A percentile compares a stretch with the other conserved stretches of the same genome.
Conservation (phyloP, 1,284 basidiomycete species). For the Psilocybe mexicana region DNA sequence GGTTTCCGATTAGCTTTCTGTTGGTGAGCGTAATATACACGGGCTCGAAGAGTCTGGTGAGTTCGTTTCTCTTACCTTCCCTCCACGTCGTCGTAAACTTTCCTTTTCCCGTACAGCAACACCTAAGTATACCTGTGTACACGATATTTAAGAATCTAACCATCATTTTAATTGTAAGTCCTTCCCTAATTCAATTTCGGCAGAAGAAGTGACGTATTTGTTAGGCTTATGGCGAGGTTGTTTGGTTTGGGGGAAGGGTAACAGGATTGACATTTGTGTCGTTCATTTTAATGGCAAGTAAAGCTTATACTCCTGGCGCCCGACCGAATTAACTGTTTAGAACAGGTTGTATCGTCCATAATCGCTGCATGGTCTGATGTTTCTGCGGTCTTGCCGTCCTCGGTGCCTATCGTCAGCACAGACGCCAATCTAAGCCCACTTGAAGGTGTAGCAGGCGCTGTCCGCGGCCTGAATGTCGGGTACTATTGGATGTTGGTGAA, state of each 20-base stretch:
- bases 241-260: constrained; percentile 94
- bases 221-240: constrained; percentile 93
- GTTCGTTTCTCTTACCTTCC: constrained; percentile 28
- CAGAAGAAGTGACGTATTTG: constrained; percentile 9
- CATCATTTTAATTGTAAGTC: constrained; percentile 91
- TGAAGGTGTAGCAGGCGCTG: constrained; percentile 47
- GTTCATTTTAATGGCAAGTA: constrained; percentile 87
- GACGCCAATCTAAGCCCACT: constrained; percentile 43
- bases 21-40: constrained; percentile 98
- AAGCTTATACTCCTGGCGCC: background rate
- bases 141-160: constrained; percentile 99
- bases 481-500: constrained; percentile 98
- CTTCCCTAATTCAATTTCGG: background rate
- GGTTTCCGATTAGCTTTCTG: constrained; percentile 94
- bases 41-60: constrained; percentile 93
- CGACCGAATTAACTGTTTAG: background rate
- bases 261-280: constrained; percentile 87
- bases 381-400: constrained; percentile 45
- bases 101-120: constrained; percentile 63
- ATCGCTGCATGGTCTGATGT: constrained; percentile 97
- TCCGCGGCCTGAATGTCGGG: constrained; percentile 73
- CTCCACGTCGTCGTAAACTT: background rate
- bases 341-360: constrained; percentile 84
- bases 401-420: constrained; percentile 45
- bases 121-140: constrained; percentile 89